A percentile compares a stretch with the other conserved stretches of the same genome.
These are phyloP conservation scores for Nyssa sinensis DNA, from an alignment of 148 eudicot genomes.

Conservation along the genomic window DNA sequence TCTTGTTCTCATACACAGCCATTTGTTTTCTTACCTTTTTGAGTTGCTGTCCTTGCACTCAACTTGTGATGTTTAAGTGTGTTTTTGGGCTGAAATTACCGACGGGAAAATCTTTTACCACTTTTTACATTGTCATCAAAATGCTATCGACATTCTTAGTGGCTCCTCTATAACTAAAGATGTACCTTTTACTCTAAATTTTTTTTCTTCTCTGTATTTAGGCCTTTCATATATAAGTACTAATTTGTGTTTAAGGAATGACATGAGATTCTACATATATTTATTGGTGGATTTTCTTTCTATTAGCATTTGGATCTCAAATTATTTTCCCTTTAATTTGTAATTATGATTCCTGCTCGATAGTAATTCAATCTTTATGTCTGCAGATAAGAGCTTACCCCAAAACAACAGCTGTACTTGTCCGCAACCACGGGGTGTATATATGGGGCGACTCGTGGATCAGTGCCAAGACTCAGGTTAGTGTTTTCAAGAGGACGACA, in stretches of 20 bases:
- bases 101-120: background rate
- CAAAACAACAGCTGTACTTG: constrained; percentile 16
- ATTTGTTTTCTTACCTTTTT: background rate
- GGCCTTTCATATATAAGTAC: background rate
- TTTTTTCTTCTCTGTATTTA: background rate
- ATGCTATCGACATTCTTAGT: background rate
- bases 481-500: background rate
- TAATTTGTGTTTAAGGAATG: background rate
- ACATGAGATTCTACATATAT: background rate
- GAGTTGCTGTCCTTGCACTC: background rate
- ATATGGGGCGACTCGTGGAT: constrained; percentile 19
- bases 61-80: background rate
- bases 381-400: constrained; percentile 13
- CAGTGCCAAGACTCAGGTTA: constrained; percentile 19
- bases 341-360: background rate
- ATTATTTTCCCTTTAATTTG: background rate
- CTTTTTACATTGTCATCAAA: background rate
- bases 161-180: background rate
- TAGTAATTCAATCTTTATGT: background rate
- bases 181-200: background rate
- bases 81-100: background rate
- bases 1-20: background rate
- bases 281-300: background rate
- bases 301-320: background rate
- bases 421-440: constrained; percentile 14